Percentiles rank a stretch among this genome's conserved stretches.
These are phyloP conservation scores for Myotisia sp. DNA, from an alignment of 2,329 filamentous ascomycete genomes.

Conservation along the genomic window DNA sequence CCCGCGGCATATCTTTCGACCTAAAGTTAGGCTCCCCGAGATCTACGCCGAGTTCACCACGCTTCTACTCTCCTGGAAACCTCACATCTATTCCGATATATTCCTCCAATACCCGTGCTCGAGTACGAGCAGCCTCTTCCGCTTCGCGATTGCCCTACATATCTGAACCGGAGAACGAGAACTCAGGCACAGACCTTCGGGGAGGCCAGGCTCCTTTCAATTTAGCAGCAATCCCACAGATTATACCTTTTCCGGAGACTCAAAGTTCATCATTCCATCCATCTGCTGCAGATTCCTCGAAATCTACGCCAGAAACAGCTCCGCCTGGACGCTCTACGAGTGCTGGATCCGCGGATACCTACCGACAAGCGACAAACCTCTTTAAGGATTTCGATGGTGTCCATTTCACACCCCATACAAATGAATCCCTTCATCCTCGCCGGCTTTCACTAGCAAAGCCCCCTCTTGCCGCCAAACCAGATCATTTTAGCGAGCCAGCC, in stretches of 20 bases:
- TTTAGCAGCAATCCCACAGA: background rate
- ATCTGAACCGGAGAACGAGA: constrained; percentile 28
- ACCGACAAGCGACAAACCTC: constrained; percentile 29
- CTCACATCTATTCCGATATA: constrained; percentile 28
- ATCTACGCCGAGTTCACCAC: constrained; percentile 13
- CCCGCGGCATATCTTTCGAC: constrained; percentile 32
- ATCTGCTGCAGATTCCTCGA: background rate
- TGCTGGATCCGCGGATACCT: constrained; percentile 33
- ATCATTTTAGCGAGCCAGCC: constrained; percentile 26
- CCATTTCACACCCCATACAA: constrained; percentile 26
- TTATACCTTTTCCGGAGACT: no score
- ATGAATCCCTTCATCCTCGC: constrained; percentile 16
- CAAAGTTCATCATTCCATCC: background rate
- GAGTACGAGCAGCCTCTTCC: constrained; percentile 24
- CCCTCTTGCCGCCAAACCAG: constrained; percentile 26
- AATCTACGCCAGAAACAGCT: background rate
- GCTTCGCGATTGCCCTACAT: constrained; percentile 27
- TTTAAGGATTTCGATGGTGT: constrained; percentile 40
- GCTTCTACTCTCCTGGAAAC: constrained; percentile 27
- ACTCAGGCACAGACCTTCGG: constrained; percentile 7
- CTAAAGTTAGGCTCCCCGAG: constrained; percentile 18
- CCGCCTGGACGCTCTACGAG: constrained; percentile 12
- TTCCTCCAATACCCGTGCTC: constrained; percentile 22
- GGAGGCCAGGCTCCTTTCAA: background rate
- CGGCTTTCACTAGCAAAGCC: constrained; percentile 27